These are phyloP conservation scores for Malassezia caprae DNA, from an alignment of 1,284 basidiomycete species.

Conservation along the genomic window DNA sequence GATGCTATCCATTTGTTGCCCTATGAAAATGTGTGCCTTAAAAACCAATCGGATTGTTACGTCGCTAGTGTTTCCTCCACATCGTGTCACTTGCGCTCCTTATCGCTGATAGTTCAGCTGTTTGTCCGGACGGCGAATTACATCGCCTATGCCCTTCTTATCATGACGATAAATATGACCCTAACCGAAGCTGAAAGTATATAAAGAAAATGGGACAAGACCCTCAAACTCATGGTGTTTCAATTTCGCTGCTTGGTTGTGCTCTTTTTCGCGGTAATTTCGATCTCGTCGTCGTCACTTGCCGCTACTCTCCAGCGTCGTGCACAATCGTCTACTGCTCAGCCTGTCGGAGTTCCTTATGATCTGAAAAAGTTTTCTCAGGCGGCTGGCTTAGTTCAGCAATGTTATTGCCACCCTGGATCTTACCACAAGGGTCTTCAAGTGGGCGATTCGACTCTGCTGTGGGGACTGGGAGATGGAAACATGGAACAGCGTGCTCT, in stretches of 20 bases:
- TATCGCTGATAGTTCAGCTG: no score
- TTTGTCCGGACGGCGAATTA: no score
- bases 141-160: no score
- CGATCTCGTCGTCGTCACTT: background rate
- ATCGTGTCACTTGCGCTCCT: no score
- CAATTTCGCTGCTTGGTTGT: background rate
- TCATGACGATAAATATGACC: background rate
- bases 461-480: slow-evolving; percentile 31
- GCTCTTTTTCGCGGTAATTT: background rate
- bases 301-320: background rate
- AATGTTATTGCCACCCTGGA: slow-evolving; percentile 8
- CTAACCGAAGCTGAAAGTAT: background rate
- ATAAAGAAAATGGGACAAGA: no score
- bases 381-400: slow-evolving; percentile 13
- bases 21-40: no score
- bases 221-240: background rate
- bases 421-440: background rate
- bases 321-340: background rate
- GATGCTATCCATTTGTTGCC: no score
- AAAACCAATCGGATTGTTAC: no score
- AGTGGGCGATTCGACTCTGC: slow-evolving; percentile 25
- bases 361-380: slow-evolving; percentile 3
- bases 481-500: slow-evolving; percentile 21
- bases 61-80: no score
- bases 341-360: slow-evolving; percentile 1